These are phyloP conservation scores for Colletotrichum aenigma DNA, from an alignment of 2,329 filamentous ascomycete genomes.

Conservation along the genomic window DNA sequence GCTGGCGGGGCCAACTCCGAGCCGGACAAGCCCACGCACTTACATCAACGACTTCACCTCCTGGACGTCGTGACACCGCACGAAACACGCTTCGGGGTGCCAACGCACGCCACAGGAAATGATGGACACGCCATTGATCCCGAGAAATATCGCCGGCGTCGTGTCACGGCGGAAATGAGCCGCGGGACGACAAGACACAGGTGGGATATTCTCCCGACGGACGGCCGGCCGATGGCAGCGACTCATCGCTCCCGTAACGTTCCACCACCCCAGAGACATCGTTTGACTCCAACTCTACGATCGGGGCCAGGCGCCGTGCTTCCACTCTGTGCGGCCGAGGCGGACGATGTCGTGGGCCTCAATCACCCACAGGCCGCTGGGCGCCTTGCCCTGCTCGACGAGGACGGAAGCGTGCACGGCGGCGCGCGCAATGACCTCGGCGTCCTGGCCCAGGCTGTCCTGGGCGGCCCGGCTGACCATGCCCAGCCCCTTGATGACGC, in stretches of 20 bases:
- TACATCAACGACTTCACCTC: background rate
- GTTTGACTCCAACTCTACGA: background rate
- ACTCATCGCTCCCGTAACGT: background rate
- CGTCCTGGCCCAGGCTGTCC: slow-evolving; percentile 76
- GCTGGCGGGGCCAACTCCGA: background rate
- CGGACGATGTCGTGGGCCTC: slow-evolving; percentile 67
- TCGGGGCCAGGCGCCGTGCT: slow-evolving; percentile 29
- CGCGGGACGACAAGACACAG: background rate
- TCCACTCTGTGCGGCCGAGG: slow-evolving; percentile 66
- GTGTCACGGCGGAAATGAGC: background rate
- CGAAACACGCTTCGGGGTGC: background rate
- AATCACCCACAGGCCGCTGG: slow-evolving; percentile 65
- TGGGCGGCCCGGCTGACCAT: slow-evolving; percentile 57
- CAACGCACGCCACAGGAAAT: background rate
- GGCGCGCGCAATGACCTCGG: slow-evolving; percentile 71
- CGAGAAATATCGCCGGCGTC: background rate
- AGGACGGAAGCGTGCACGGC: slow-evolving; percentile 65
- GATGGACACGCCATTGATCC: background rate
- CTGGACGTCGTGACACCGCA: background rate
- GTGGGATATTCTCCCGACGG: background rate
- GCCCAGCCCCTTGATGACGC: slow-evolving; percentile 60
- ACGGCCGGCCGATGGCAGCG: background rate
- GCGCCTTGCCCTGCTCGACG: slow-evolving; percentile 63
- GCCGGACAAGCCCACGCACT: background rate
- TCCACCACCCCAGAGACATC: background rate